Percentiles rank a stretch among this genome's conserved stretches.
These are phyloP conservation scores for Wickerhamiella azyma DNA, from an alignment of 805 yeast species.

Conservation along the genomic window DNA sequence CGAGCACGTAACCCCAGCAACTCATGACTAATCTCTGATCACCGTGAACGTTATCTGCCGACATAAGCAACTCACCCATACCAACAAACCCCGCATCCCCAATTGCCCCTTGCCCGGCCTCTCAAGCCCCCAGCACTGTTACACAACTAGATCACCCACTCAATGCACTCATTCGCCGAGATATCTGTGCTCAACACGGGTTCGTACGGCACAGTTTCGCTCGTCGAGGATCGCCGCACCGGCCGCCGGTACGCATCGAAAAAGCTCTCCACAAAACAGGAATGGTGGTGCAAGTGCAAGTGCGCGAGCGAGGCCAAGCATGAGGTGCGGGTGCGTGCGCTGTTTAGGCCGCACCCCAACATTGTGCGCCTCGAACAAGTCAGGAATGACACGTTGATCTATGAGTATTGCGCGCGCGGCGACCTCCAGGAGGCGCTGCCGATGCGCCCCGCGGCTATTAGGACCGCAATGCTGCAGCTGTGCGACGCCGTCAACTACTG, in stretches of 20 bases:
- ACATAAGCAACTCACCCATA: background rate
- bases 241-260: constrained; percentile 66
- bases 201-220: constrained; percentile 80
- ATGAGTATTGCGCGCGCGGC: constrained; percentile 79
- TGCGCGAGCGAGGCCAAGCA: constrained; percentile 20
- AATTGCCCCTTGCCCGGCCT: background rate
- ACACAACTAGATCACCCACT: background rate
- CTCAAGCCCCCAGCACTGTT: background rate
- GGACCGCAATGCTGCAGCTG: constrained; percentile 57
- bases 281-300: constrained; percentile 7
- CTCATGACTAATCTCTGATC: background rate
- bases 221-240: constrained; percentile 55
- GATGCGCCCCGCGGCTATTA: constrained; percentile 39
- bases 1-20: background rate
- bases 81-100: background rate
- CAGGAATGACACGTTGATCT: constrained; percentile 52
- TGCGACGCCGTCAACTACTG: constrained; percentile 72
- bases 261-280: constrained; percentile 34
- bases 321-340: constrained; percentile 62
- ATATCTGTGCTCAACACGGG: constrained; percentile 58
- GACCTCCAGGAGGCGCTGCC: constrained; percentile 80
- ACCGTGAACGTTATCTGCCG: background rate
- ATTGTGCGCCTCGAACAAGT: constrained; percentile 65
- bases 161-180: background rate
- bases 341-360: constrained; percentile 67